Base-by-base conservation (phyloP, 345 rosid species). In the Bruguiera sexangula region DNA sequence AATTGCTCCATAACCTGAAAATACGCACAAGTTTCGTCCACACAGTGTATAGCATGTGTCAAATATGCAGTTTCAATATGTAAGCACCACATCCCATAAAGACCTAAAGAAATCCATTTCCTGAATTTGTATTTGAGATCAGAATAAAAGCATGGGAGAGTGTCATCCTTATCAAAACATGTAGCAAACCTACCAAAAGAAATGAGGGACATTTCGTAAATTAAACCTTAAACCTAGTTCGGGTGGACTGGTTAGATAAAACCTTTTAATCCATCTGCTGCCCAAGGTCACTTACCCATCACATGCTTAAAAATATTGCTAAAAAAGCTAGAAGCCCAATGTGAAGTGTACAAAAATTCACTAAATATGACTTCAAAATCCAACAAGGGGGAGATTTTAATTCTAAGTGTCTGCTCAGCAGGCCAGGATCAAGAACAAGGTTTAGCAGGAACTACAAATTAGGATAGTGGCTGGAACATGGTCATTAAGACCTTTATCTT, bases 1-100 rank as follows among this genome's bases (percentile, higher is more conserved):
- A 88, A 89, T 79, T 94, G 98, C 78, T 94, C 98, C 98, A 94
- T 94, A 36, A 94, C 98, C 98, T 94, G 89, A 78, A 86, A 69
- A 57, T 67, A 66, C 57, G 60, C 36, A 32, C 34, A 30, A 48
- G 29, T 27, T n/a, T 63, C 37, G 48, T 68, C 19, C 71, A 10
- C 16, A 48, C 27, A 5, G 26, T 26, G 53, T 29, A 36, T 31
- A 29, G 19, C 8, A 36, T 29, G 19, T 8, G 24, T 54, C 26
- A 62, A 26, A 37, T 9, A 20, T n/a, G 10, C 16, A 54, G 24
- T 20, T 55, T 27, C 58, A 65, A 36, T 27, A 65, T n/a, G 26
- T 13, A 65, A 65, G 56, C 56, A 43, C 57, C 58, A 26, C 29
- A 65, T 27, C 31, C 21, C 6, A 24, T 15, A 13, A 3, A 51